Percentiles rank a stretch among this genome's conserved stretches.
Evolutionary conservation across 192 early-diverging fungal species (phyloP).

Genomic region (Backusella macrospora): DNA sequence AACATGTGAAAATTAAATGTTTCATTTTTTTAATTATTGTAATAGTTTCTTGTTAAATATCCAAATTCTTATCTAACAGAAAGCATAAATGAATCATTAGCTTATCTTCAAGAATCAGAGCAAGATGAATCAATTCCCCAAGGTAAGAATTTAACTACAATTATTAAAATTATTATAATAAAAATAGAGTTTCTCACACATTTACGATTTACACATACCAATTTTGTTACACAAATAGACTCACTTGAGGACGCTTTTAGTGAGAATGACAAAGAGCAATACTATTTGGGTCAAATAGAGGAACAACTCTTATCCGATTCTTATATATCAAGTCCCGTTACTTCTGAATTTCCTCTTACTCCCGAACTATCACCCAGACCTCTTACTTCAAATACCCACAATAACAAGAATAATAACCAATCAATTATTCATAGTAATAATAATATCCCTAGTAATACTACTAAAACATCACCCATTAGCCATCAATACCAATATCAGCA

Average conservation of each 20-base stretch:
- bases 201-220: not conserved
- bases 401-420: too few species aligned
- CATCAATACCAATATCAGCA: too few species aligned
- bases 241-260: constrained; percentile 16
- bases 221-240: constrained; percentile 9
- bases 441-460: not conserved
- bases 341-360: constrained; percentile 24
- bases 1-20: not conserved
- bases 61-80: constrained; percentile 14
- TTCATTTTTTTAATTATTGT: not conserved
- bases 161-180: not conserved
- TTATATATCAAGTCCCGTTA: constrained; percentile 11
- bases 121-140: not conserved
- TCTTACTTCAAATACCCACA: not conserved
- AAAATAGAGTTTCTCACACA: constrained; percentile 6
- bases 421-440: too few species aligned
- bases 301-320: constrained; percentile 16
- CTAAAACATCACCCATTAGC: too few species aligned
- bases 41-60: not conserved
- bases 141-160: not conserved
- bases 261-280: constrained; percentile 21
- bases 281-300: constrained; percentile 19
- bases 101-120: constrained; percentile 13
- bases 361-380: constrained; percentile 28
- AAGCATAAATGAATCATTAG: constrained; percentile 18